Conservation (phyloP, 2,329 filamentous ascomycete species). For the Paraphaeosphaeria sporulosa region DNA sequence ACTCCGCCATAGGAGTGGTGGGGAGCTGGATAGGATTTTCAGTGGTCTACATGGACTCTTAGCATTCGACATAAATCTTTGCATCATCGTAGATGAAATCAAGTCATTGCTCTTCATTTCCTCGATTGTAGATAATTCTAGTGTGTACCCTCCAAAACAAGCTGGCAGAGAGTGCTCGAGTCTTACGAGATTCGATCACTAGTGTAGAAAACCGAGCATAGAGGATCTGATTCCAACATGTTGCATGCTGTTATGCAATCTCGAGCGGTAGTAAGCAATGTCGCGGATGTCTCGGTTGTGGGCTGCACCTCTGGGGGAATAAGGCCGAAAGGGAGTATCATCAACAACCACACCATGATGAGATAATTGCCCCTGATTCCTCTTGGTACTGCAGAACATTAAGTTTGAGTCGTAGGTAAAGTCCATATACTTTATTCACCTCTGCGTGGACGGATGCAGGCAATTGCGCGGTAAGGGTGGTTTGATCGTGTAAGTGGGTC, state of each 20-base stretch:
- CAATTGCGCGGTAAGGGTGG: conserved; percentile 16
- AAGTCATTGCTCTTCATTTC: not conserved
- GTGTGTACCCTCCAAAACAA: not conserved
- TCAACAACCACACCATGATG: conserved; percentile 4
- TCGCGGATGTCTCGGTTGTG: conserved; percentile 9
- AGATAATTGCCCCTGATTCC: conserved; percentile 19
- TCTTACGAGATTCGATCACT: not conserved
- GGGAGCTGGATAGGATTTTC: conserved; percentile 95
- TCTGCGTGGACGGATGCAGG: conserved; percentile 24
- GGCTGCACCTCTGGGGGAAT: not conserved
- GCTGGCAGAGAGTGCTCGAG: not conserved
- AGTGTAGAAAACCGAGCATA: not conserved
- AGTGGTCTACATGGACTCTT: conserved; percentile 78
- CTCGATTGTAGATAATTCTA: not conserved
- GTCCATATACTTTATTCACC: conserved; percentile 12
- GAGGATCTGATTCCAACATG: not conserved
- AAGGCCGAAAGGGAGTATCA: conserved; percentile 3
- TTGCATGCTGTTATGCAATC: too few species aligned
- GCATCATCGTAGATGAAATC: not conserved
- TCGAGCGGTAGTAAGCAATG: conserved; percentile 3
- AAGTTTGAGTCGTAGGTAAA: conserved; percentile 4
- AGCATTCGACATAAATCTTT: conserved; percentile 3
- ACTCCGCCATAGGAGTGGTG: conserved; percentile 91
- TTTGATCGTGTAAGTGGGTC: conserved; percentile 41
- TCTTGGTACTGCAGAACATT: conserved; percentile 22